These are phyloP conservation scores for Salix exigua DNA, from an alignment of 345 rosid species.

Conservation along the genomic window DNA sequence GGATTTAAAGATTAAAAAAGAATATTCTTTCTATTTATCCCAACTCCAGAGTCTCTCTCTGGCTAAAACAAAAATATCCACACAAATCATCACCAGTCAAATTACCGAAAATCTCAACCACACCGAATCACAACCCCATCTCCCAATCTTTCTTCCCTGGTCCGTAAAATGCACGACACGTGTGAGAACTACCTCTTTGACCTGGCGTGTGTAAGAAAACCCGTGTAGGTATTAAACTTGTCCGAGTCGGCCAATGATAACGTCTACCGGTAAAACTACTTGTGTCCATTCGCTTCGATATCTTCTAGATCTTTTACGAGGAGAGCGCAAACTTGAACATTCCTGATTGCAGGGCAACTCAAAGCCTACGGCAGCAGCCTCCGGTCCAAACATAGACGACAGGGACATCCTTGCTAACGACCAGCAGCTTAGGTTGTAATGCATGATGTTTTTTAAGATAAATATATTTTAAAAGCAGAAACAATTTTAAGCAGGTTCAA, in stretches of 20 bases:
- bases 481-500: too few species aligned
- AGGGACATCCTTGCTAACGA: too few species aligned
- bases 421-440: too few species aligned
- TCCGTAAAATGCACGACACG: background rate
- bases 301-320: background rate
- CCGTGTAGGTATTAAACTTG: background rate
- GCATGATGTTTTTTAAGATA: too few species aligned
- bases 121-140: background rate
- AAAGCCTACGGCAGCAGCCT: too few species aligned
- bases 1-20: background rate
- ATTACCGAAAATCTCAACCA: background rate
- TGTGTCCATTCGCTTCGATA: slow-evolving; percentile 16
- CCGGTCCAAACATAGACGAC: too few species aligned
- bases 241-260: slow-evolving; percentile 3
- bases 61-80: background rate
- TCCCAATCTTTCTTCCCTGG: background rate
- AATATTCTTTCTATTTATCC: background rate
- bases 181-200: background rate
- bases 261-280: background rate
- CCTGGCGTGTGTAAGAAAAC: background rate
- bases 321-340: too few species aligned
- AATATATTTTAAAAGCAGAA: too few species aligned
- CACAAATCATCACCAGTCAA: background rate
- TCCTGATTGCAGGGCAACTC: too few species aligned
- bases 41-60: background rate